Evolutionary conservation across 2,329 filamentous ascomycete genomes (phyloP).

Genomic region (Arachnopeziza araneosa): DNA sequence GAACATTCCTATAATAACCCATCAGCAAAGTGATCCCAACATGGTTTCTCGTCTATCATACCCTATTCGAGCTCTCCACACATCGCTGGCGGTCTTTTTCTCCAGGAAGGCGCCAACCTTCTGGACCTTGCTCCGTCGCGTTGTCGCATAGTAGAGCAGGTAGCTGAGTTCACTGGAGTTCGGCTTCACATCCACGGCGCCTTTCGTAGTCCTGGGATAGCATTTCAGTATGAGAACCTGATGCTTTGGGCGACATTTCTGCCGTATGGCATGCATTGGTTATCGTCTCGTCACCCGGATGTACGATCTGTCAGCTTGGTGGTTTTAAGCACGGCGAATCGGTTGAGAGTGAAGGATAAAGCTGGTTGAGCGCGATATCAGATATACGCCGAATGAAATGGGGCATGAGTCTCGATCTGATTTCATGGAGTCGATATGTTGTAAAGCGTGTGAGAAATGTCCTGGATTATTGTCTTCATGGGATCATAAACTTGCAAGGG

Average conservation of each 20-base stretch:
- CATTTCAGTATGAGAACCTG: slow-evolving; percentile 95
- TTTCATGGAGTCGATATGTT: background rate
- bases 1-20: slow-evolving; percentile 64
- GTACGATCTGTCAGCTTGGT: background rate
- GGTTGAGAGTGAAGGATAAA: background rate
- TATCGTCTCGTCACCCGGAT: slow-evolving; percentile 2
- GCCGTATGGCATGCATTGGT: slow-evolving; percentile 58
- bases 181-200: slow-evolving; percentile 85
- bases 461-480: background rate
- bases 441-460: background rate
- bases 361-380: background rate
- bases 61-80: slow-evolving; percentile 84
- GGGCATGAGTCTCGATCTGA: background rate
- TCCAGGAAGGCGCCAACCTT: slow-evolving; percentile 95
- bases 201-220: slow-evolving; percentile 89
- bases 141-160: slow-evolving; percentile 93
- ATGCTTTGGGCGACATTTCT: slow-evolving; percentile 83
- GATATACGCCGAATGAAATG: background rate
- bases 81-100: slow-evolving; percentile 87
- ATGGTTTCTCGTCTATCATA: slow-evolving; percentile 33
- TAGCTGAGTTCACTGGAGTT: slow-evolving; percentile 97
- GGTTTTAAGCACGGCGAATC: background rate
- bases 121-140: slow-evolving; percentile 87
- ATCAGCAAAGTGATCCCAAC: slow-evolving; percentile 13
- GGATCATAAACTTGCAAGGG: too few species aligned